Evolutionary conservation across 129 eudicot genomes (phyloP), one percentile per base, ranked within the genome.

Genomic region (Chrysanthemum makinoi): DNA sequence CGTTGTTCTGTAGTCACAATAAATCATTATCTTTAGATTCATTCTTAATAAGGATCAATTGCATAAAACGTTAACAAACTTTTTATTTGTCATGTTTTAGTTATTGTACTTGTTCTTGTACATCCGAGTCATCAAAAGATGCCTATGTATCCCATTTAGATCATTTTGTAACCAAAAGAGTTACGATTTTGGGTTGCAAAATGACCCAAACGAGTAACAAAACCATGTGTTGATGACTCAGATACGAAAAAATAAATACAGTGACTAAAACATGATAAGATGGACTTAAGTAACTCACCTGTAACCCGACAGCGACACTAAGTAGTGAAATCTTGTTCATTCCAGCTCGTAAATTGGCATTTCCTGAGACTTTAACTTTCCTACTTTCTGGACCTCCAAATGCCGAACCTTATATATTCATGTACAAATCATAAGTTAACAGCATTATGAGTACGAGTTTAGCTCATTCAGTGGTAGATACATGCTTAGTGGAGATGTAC

Each of bases 221-320:
- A 4, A 30, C 35, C 35, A 4, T 30, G 35, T 28, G 35, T 0
- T 30, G 7, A 35, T 35, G 43, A 35, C 1, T 35, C 43, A 35
- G 43, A 6, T 35, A 6, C 0, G 9, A 35, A 35, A 35, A 35
- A 35, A 0, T 35, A 35, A 5, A 35, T 35, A 35, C 43, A 35
- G 8, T 35, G 43, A 35, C 43, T 35, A 35, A 35, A 35, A 35
- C 43, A 6, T 50, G 7, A 73, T 17, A 12, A 39, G 49, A 33
- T 35, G 63, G 55, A 16, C 49, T n/a, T 75, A 16, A 48, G 16
- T 46, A 39, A 82, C 95, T 85, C 74, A 91, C 97, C 70, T 84
- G 95, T 72, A 91, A 80, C 66, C 97, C 97, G 46, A 85, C 82
- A 14, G 95, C 86, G 48, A 86, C 86, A 72, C 95, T 88, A 48